phyloP scores from a whole-genome alignment of 176 grass and related monocot species.

The Raddia distichophylla region DNA sequence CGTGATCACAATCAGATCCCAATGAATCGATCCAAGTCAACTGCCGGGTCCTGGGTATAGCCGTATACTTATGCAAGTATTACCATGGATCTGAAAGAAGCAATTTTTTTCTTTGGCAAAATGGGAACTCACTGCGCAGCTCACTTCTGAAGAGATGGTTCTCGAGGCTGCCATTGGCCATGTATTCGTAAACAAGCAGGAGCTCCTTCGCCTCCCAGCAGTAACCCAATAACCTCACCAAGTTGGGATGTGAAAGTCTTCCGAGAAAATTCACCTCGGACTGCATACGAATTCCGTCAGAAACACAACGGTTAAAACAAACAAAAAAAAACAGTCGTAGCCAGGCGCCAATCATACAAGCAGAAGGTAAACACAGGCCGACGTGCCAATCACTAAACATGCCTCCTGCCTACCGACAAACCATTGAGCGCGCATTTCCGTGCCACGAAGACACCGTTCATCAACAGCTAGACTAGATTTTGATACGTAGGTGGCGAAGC shows the following conservation, averaged over 20 bases:
- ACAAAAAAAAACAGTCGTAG: neutral
- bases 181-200: conserved; percentile 78
- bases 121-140: conserved; percentile 41
- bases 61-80: no score
- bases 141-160: conserved; percentile 73
- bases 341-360: neutral
- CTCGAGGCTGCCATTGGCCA: conserved; percentile 78
- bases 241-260: conserved; percentile 67
- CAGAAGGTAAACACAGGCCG: neutral
- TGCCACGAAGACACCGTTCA: neutral
- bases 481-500: neutral
- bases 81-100: neutral
- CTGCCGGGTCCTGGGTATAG: neutral
- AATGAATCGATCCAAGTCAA: neutral
- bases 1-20: no score
- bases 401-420: neutral
- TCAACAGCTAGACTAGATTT: neutral
- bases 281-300: conserved; percentile 31
- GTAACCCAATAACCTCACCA: conserved; percentile 73
- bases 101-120: neutral
- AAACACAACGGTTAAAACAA: neutral
- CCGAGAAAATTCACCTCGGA: conserved; percentile 75
- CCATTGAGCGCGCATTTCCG: conserved; percentile 16
- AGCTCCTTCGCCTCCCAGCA: conserved; percentile 73
- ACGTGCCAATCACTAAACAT: conserved; percentile 41